Base-by-base conservation (phyloP, 1,139 yeast genomes). In the Geotrichum australiense region DNA sequence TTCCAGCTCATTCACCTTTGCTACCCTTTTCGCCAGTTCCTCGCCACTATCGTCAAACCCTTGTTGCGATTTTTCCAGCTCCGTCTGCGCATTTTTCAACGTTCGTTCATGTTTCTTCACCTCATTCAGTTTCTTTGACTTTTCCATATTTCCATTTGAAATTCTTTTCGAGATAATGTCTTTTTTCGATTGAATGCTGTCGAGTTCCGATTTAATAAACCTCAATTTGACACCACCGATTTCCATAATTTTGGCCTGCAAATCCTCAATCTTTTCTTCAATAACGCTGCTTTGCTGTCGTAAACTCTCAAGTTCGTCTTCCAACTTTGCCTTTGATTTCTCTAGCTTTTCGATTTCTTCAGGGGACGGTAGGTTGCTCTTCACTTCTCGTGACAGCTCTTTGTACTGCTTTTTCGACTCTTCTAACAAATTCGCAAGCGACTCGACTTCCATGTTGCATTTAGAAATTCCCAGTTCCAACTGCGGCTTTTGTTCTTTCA, bases 201-300 rank as follows among this genome's bases (percentile, higher is more conserved):
- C 91, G 10, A 91, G 96, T 54, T 78, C 82, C 1, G 93, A 74
- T 51, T 78, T 83, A 55, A 87, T 96, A 48, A 83, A 62, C 44
- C 89, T 78, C 50, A 91, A 69, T 49, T 80, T 80, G 10, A 84
- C 80, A 50, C 99, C 99, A 42, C 99, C 98, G 41, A 87, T 82
- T 46, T 83, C 81, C 84, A 89, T 77, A 27, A 93, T 85, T 56
- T 80, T 72, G 45, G 80, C 85, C 53, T 86, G 89, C 5, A 87
- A 63, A 0, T 54, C 68, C 11, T 70, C 68, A 34, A 89, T 82
- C 45, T 73, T 70, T 6, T 62, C 55, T 49, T 83, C 89, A 19
- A 80, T 63, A 16, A 73, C 78, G 28, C 66, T 62, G 55, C 87
- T 77, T 53, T 77, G 76, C 1, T 66, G 63, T 51, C 73, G 70